Evolutionary conservation across 495 filamentous ascomycete genomes (phyloP).

Genomic region (Penicillium bovifimosum): DNA sequence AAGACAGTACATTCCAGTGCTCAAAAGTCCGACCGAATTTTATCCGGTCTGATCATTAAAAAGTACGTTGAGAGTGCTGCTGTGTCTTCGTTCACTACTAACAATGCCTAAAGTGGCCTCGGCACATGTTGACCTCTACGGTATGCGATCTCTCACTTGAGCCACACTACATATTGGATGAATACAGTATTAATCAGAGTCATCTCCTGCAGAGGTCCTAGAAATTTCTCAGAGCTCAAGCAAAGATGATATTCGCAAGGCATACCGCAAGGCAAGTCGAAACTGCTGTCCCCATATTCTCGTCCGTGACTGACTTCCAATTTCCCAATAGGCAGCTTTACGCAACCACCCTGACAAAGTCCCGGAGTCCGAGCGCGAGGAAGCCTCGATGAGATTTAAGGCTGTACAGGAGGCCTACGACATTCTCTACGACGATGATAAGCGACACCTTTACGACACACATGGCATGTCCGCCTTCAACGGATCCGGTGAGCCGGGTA

Average conservation of each 20-base stretch:
- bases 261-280: constrained; percentile 79
- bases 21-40: not conserved
- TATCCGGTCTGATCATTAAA: not conserved
- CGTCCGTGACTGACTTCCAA: constrained; percentile 6
- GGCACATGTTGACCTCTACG: constrained; percentile 42
- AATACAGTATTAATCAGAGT: constrained; percentile 13
- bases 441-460: constrained; percentile 82
- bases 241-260: constrained; percentile 89
- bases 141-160: constrained; percentile 20
- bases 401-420: constrained; percentile 89
- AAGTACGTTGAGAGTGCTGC: not conserved
- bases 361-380: constrained; percentile 72
- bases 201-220: constrained; percentile 57
- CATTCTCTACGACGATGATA: constrained; percentile 93
- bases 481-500: constrained; percentile 56
- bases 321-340: constrained; percentile 64
- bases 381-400: constrained; percentile 88
- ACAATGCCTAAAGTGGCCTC: constrained; percentile 32
- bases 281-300: not conserved
- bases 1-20: not conserved
- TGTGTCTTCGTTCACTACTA: constrained; percentile 8
- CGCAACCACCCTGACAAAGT: constrained; percentile 95
- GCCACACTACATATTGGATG: not conserved
- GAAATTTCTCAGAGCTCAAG: constrained; percentile 62
- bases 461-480: constrained; percentile 97